Evolutionary conservation across 2,329 filamentous ascomycete genomes (phyloP), one percentile per base, ranked within the genome.

Genomic region (Stemphylium beticola): DNA sequence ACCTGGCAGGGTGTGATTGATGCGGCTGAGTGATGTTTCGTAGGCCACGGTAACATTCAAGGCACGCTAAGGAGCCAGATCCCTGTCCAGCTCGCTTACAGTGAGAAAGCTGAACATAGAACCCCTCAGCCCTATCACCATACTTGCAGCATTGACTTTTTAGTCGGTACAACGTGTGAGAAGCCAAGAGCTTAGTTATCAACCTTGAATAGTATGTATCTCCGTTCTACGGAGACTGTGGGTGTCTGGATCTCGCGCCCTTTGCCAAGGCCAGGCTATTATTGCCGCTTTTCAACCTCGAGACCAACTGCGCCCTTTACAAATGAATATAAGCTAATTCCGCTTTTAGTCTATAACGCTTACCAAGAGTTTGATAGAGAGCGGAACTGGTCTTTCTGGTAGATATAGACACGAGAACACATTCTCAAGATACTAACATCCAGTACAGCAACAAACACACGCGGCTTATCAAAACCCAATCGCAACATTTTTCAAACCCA

Each of bases 281-380:
- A 17, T 29, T 44, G 7, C 17, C 26, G 50, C 22, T 42, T 15
- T 31, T 15, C 29, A 49, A 20, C 20, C 41, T 36, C 29, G 39
- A 42, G 29, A 36, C 38, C 9, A 41, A 38, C 24, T 43, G 49
- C 53, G 42, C 43, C 49, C 43, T 51, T 45, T n/a, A 11, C 18
- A 31, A 10, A 11, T 36, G n/a, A 12, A 46, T 15, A 6, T 24
- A 32, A 34, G 37, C 20, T 51, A 53, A 62, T 61, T 58, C 53
- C 53, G 56, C 58, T 29, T 12, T 15, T 42, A 66, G 61, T 61
- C 55, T 41, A 24, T 15, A n/a, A 26, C 40, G 44, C 38, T 63
- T 58, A 55, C 29, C 31, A 40, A 50, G 29, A 20, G 26, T 11
- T n/a, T 34, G 17, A 31, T 34, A 38, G n/a, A 32, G 26, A 15